Percentiles rank a stretch among this genome's conserved stretches.
Conservation (phyloP, 495 filamentous ascomycete genomes). For the Cairneyella variabilis region DNA sequence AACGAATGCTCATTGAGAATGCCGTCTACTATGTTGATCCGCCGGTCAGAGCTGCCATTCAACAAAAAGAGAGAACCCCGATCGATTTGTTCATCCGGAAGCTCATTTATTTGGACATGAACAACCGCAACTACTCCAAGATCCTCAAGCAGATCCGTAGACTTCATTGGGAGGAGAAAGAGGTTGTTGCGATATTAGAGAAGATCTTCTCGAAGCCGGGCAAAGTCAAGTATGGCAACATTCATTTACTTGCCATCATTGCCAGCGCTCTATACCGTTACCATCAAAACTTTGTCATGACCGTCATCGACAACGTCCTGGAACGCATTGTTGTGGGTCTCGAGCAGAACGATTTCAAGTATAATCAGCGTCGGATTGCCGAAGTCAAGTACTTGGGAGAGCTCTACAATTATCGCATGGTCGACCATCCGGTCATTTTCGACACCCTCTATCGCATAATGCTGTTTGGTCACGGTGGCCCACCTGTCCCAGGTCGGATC, state of each 20-base stretch:
- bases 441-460: conserved; percentile 92
- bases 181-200: conserved; percentile 79
- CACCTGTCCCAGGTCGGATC: conserved; percentile 69
- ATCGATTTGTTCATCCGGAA: conserved; percentile 90
- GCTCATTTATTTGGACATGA: conserved; percentile 88
- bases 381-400: conserved; percentile 97
- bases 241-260: conserved; percentile 92
- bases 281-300: conserved; percentile 84
- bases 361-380: conserved; percentile 91
- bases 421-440: conserved; percentile 94
- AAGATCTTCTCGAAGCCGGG: conserved; percentile 94
- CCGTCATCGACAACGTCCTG: conserved; percentile 82
- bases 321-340: conserved; percentile 86
- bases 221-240: conserved; percentile 96
- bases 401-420: conserved; percentile 96
- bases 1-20: conserved; percentile 98
- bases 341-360: conserved; percentile 96
- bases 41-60: conserved; percentile 86
- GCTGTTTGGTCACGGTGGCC: conserved; percentile 85
- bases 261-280: conserved; percentile 83
- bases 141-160: conserved; percentile 90
- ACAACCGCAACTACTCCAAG: conserved; percentile 88
- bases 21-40: conserved; percentile 98
- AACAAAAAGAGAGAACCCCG: conserved; percentile 92
- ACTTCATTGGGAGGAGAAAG: conserved; percentile 92